phyloP scores from a whole-genome alignment of 129 eudicot genomes.

The Saposhnikovia divaricata region DNA sequence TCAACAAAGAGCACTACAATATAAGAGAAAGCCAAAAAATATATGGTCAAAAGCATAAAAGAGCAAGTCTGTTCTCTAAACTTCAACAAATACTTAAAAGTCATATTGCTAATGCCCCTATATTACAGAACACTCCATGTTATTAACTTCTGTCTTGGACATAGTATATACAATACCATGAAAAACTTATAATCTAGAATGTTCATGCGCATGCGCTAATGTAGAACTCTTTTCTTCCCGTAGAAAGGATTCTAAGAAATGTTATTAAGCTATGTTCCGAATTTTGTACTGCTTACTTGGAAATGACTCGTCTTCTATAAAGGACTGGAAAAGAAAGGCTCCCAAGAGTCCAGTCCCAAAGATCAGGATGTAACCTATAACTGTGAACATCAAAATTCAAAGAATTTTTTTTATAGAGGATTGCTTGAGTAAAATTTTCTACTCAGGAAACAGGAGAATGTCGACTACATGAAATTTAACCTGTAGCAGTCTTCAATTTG shows the following conservation, averaged over 20 bases:
- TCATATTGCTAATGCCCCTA: not conserved
- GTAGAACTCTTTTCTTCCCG: not conserved
- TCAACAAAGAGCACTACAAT: not conserved
- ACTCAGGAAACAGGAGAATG: not conserved
- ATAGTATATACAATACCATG: not conserved
- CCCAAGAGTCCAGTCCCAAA: constrained; percentile 86
- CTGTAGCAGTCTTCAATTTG: constrained; percentile 78
- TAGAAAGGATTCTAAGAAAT: not conserved
- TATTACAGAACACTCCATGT: not conserved
- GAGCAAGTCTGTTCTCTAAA: not conserved
- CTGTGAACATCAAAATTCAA: constrained; percentile 35
- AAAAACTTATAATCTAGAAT: not conserved
- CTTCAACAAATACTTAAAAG: not conserved
- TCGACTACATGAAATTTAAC: constrained; percentile 29
- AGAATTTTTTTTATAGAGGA: constrained; percentile 9
- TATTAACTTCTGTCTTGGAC: not conserved
- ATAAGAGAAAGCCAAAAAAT: not conserved
- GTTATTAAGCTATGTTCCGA: not conserved
- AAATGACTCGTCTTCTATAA: constrained; percentile 71
- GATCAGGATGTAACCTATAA: constrained; percentile 73
- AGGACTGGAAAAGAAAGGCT: constrained; percentile 63
- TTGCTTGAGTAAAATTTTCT: not conserved
- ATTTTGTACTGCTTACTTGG: constrained; percentile 48
- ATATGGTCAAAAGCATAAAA: not conserved
- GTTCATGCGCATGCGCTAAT: not conserved